Evolutionary conservation across 2,329 filamentous ascomycete species (phyloP).

Genomic region (Arachnomyces sp.): DNA sequence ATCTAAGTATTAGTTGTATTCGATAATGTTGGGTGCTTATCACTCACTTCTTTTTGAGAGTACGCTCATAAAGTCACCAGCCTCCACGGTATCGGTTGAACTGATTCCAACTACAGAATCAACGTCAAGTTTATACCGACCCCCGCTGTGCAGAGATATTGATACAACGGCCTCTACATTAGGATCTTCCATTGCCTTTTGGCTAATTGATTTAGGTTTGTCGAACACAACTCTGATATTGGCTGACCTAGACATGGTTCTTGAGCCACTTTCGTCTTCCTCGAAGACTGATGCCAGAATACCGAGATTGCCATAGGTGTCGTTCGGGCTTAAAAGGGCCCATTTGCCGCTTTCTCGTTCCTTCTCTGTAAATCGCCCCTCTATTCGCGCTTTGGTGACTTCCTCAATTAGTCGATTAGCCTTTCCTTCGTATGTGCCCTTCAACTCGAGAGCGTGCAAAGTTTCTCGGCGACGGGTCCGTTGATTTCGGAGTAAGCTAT

Average conservation of each 20-base stretch:
- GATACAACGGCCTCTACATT: conserved; percentile 48
- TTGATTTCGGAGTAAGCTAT: conserved; percentile 11
- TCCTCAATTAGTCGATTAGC: conserved; percentile 75
- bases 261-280: conserved; percentile 31
- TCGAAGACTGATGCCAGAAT: conserved; percentile 43
- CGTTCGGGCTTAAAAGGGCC: conserved; percentile 65
- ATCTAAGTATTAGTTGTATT: conserved; percentile 10
- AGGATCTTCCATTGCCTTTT: conserved; percentile 23
- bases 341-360: conserved; percentile 75
- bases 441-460: conserved; percentile 62
- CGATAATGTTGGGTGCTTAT: background rate
- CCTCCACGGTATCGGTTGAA: conserved; percentile 65
- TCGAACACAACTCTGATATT: conserved; percentile 32
- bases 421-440: conserved; percentile 70
- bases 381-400: conserved; percentile 74
- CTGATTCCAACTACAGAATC: conserved; percentile 61
- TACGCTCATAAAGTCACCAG: conserved; percentile 66
- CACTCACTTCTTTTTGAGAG: conserved; percentile 66
- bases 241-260: conserved; percentile 44
- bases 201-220: conserved; percentile 21
- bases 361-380: conserved; percentile 73
- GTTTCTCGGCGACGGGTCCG: conserved; percentile 5
- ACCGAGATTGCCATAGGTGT: conserved; percentile 49
- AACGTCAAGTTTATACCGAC: conserved; percentile 51
- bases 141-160: conserved; percentile 56